Conservation (phyloP, 129 eudicot genomes). For the Glebionis coronaria region DNA sequence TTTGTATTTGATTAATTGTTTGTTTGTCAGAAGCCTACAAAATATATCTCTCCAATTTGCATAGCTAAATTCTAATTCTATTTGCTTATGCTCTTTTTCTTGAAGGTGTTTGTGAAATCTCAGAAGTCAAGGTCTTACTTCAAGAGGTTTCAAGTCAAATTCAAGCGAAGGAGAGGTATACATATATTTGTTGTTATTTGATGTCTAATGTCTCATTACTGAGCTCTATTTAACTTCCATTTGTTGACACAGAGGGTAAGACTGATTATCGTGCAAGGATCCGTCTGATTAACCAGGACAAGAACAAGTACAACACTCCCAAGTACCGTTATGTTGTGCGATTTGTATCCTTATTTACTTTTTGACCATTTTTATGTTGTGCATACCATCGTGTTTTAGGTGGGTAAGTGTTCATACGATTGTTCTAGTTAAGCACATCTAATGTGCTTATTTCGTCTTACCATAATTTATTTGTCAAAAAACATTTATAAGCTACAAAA, state of each 20-base stretch:
- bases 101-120: conserved; percentile 37
- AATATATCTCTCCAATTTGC: conserved; percentile 8
- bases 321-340: conserved; percentile 51
- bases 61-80: not conserved
- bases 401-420: too few species aligned
- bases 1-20: too few species aligned
- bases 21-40: too few species aligned
- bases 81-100: not conserved
- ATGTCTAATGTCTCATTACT: not conserved
- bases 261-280: conserved; percentile 54
- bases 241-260: conserved; percentile 39
- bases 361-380: not conserved
- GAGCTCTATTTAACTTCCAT: not conserved
- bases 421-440: too few species aligned
- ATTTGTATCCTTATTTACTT: conserved; percentile 34
- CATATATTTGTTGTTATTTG: not conserved
- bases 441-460: too few species aligned
- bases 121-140: conserved; percentile 44
- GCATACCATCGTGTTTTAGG: too few species aligned
- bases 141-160: conserved; percentile 53
- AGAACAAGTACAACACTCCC: conserved; percentile 51
- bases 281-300: conserved; percentile 48
- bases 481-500: too few species aligned
- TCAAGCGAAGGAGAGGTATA: conserved; percentile 54
- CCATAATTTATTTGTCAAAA: too few species aligned